Percentiles rank a stretch among this genome's conserved stretches.
phyloP scores from a whole-genome alignment of 495 filamentous ascomycete species.

The Pyrenula aspistea region DNA sequence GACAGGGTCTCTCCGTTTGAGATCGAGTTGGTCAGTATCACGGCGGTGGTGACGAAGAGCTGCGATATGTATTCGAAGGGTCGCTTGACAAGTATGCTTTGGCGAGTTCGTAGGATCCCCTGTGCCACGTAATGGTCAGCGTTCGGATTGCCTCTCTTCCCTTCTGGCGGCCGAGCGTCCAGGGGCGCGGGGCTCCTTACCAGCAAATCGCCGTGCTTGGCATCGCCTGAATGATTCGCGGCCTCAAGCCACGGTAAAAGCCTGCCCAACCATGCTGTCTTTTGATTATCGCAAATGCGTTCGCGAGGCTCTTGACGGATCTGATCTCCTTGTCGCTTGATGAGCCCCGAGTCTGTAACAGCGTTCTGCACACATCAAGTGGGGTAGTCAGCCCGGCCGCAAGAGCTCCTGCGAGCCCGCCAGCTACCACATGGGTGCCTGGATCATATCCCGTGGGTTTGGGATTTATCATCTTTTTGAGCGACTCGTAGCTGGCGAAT shows the following conservation, averaged over 20 bases:
- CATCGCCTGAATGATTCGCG: conserved; percentile 91
- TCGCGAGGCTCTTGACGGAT: conserved; percentile 68
- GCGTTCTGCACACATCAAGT: conserved; percentile 94
- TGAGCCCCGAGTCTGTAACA: conserved; percentile 84
- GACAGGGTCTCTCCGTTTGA: too few relatives aligned
- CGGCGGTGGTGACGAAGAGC: background rate
- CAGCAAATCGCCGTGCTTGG: conserved; percentile 98
- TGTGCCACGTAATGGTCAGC: conserved; percentile 22
- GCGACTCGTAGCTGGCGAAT: conserved; percentile 93
- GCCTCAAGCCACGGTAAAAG: conserved; percentile 86
- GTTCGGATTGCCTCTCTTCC: background rate
- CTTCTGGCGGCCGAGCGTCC: background rate
- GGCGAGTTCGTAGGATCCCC: conserved; percentile 70
- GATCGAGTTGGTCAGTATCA: background rate
- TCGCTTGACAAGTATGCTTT: conserved; percentile 56
- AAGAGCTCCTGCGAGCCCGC: conserved; percentile 83
- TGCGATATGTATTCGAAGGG: background rate
- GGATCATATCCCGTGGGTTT: conserved; percentile 67
- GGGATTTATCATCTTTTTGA: conserved; percentile 88
- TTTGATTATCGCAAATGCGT: conserved; percentile 74
- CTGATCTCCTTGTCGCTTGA: conserved; percentile 72
- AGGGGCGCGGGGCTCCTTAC: conserved; percentile 40
- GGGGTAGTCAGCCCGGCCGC: conserved; percentile 91
- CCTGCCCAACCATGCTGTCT: conserved; percentile 71
- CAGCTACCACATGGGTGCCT: conserved; percentile 80